These are phyloP conservation scores for Exsudoporus frostii DNA, from an alignment of 768 basidiomycete species.

Conservation along the genomic window DNA sequence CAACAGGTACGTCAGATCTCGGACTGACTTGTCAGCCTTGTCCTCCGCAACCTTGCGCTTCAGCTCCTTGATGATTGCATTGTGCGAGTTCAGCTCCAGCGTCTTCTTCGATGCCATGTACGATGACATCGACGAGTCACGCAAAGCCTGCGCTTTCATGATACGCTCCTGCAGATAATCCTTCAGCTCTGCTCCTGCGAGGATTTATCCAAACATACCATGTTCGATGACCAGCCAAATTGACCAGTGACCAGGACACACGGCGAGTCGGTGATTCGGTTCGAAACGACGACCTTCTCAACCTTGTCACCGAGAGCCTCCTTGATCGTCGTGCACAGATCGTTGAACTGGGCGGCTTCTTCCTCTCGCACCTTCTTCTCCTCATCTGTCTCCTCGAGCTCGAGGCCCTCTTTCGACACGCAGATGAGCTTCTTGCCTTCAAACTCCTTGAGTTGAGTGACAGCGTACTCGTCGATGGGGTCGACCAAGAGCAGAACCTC, in stretches of 20 bases:
- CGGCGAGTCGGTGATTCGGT: slow-evolving; percentile 95
- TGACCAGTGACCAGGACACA: slow-evolving; percentile 98
- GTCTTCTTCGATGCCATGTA: slow-evolving; percentile 99
- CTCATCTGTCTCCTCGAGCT: slow-evolving; percentile 98
- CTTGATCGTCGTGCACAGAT: slow-evolving; percentile 93
- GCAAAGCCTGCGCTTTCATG: slow-evolving; percentile 98
- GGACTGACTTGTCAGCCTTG: slow-evolving; percentile 97
- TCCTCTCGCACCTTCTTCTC: slow-evolving; percentile 92
- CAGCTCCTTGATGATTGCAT: slow-evolving; percentile 94
- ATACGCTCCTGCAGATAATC: slow-evolving; percentile 68
- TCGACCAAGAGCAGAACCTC: slow-evolving; percentile 97
- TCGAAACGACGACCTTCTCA: slow-evolving; percentile 97
- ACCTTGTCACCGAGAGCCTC: slow-evolving; percentile 99
- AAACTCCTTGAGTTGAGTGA: slow-evolving; percentile 98
- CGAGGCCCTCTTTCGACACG: slow-evolving; percentile 98
- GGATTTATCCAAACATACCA: slow-evolving; percentile 49
- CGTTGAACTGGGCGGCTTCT: slow-evolving; percentile 77
- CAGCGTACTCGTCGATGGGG: slow-evolving; percentile 98
- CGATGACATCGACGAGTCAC: slow-evolving; percentile 95
- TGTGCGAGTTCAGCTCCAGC: slow-evolving; percentile 88
- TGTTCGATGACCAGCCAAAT: slow-evolving; percentile 99
- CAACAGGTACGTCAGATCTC: slow-evolving; percentile 91
- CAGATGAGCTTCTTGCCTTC: slow-evolving; percentile 97
- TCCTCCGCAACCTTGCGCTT: slow-evolving; percentile 94
- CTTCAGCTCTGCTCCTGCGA: not conserved